Conservation (phyloP, 2,329 filamentous ascomycete genomes). For the Neurospora sp. region DNA sequence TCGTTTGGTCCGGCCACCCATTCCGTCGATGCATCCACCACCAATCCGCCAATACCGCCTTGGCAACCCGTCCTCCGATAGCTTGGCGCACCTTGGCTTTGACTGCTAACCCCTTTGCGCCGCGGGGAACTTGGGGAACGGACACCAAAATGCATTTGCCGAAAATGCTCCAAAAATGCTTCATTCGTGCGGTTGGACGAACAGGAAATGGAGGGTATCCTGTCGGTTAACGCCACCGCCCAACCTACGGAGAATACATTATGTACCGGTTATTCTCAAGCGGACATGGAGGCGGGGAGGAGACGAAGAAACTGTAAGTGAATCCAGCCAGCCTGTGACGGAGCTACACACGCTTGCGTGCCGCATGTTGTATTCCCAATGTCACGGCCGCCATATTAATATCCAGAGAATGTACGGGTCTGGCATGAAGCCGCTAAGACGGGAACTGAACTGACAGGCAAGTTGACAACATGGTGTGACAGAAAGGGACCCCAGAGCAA, state of each 20-base stretch:
- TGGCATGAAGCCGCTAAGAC: not conserved
- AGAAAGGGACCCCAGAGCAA: not conserved
- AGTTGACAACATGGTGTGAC: not conserved
- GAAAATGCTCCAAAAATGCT: not conserved
- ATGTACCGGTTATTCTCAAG: not conserved
- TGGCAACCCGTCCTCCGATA: too few relatives aligned
- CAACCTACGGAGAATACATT: not conserved
- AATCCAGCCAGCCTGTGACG: not conserved
- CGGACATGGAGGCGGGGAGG: not conserved
- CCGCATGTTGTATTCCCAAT: not conserved
- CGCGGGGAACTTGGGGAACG: not conserved
- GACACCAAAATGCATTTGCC: not conserved
- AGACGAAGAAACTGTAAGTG: not conserved
- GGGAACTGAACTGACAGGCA: not conserved
- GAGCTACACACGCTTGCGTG: not conserved
- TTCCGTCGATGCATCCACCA: not conserved
- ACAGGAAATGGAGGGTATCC: not conserved
- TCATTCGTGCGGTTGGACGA: not conserved
- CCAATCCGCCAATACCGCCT: not conserved
- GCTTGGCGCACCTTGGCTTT: not conserved
- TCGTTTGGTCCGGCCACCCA: not conserved
- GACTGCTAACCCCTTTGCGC: not conserved
- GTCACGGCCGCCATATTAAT: not conserved
- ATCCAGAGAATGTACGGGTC: not conserved
- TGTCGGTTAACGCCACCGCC: not conserved